phyloP scores from a whole-genome alignment of 2,329 filamentous ascomycete species.

The Akanthomyces uredinophilus region DNA sequence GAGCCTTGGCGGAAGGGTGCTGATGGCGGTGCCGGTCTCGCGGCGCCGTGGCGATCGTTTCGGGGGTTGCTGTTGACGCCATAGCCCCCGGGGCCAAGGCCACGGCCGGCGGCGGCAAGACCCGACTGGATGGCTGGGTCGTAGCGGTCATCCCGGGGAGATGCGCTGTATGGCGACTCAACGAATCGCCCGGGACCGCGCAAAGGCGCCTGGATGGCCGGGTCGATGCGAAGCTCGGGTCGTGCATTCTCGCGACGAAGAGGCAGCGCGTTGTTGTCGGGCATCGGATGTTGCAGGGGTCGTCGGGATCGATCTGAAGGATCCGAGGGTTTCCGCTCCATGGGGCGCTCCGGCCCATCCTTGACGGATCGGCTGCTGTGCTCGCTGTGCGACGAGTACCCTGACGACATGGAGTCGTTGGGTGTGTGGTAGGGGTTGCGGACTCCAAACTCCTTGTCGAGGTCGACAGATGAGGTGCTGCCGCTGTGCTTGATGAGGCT shows the following conservation, averaged over 20 bases:
- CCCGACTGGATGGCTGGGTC: constrained; percentile 23
- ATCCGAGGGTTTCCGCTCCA: neutral
- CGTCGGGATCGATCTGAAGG: neutral
- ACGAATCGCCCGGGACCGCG: constrained; percentile 23
- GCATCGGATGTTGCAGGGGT: neutral
- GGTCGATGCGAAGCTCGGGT: constrained; percentile 30
- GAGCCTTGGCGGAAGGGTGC: constrained; percentile 30
- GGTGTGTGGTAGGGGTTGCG: constrained; percentile 61
- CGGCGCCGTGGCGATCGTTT: neutral
- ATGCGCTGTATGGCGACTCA: constrained; percentile 25
- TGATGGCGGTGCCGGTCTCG: constrained; percentile 8
- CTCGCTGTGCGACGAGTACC: constrained; percentile 55
- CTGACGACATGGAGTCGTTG: constrained; percentile 61
- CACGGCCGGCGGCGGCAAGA: constrained; percentile 9
- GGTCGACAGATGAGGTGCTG: constrained; percentile 43
- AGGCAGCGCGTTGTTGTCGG: constrained; percentile 49
- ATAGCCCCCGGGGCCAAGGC: constrained; percentile 14
- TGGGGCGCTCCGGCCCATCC: constrained; percentile 37
- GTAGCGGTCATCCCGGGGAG: constrained; percentile 20
- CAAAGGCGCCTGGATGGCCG: constrained; percentile 24
- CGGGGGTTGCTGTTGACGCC: neutral
- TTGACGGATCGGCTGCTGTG: constrained; percentile 54
- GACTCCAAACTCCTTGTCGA: constrained; percentile 55
- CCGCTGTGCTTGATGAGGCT: constrained; percentile 40
- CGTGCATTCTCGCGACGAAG: constrained; percentile 30